Conservation (phyloP, 768 basidiomycete genomes). For the Lentinula edodes region DNA sequence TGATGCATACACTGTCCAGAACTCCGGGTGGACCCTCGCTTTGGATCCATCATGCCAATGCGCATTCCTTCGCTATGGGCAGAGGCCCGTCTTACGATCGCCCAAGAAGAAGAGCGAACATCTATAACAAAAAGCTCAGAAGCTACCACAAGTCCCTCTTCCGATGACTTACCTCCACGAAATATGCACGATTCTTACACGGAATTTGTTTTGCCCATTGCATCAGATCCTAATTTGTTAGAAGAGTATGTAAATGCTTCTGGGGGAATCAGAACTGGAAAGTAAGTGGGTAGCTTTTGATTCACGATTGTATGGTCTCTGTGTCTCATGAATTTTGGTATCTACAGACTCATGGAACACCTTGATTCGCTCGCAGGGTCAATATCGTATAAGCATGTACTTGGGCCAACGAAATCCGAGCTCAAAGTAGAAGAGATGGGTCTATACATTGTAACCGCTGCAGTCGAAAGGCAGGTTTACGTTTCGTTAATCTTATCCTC, state of each 20-base stretch:
- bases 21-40: conserved; percentile 22
- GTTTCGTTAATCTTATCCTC: no score
- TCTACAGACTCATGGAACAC: conserved; percentile 63
- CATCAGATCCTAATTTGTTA: conserved; percentile 48
- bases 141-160: conserved; percentile 8
- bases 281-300: conserved; percentile 24
- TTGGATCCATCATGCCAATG: conserved; percentile 39
- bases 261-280: conserved; percentile 68
- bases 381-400: conserved; percentile 79
- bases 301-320: not conserved
- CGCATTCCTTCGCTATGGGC: conserved; percentile 53
- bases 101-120: conserved; percentile 9
- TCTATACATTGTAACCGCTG: conserved; percentile 81
- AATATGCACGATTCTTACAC: conserved; percentile 71
- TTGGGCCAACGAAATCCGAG: conserved; percentile 56
- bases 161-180: conserved; percentile 33
- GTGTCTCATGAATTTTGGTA: not conserved
- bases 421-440: conserved; percentile 56
- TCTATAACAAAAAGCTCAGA: conserved; percentile 1
- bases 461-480: conserved; percentile 61
- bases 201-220: conserved; percentile 60
- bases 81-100: conserved; percentile 41
- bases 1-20: not conserved
- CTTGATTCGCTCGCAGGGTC: conserved; percentile 83
- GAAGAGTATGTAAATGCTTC: conserved; percentile 69